These are phyloP conservation scores for Amanita pseudoporphyria DNA, from an alignment of 768 basidiomycete genomes.

Conservation along the genomic window DNA sequence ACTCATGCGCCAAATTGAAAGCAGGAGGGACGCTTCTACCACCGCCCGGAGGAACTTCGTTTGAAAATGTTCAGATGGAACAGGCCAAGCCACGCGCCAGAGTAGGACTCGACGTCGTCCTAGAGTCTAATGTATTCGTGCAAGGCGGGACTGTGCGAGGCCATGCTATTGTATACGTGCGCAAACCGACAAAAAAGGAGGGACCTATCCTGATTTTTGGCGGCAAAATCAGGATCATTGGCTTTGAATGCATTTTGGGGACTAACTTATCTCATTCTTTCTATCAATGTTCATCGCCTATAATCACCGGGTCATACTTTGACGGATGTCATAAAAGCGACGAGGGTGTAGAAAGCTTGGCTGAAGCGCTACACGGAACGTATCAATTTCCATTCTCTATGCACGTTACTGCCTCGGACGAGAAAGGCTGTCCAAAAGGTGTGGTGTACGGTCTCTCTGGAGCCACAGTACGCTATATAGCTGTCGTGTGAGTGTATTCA, in stretches of 20 bases:
- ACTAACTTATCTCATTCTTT: slow-evolving; percentile 65
- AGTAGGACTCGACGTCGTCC: slow-evolving; percentile 74
- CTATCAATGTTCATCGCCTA: slow-evolving; percentile 58
- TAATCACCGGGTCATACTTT: slow-evolving; percentile 40
- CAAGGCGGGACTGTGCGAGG: slow-evolving; percentile 74
- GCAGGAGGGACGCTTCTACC: slow-evolving; percentile 38
- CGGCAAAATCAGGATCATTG: slow-evolving; percentile 74
- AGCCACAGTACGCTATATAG: slow-evolving; percentile 67
- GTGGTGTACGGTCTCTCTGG: slow-evolving; percentile 43
- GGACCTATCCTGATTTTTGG: slow-evolving; percentile 54
- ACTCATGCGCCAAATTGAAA: slow-evolving; percentile 46
- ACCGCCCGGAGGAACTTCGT: slow-evolving; percentile 22
- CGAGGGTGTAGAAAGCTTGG: slow-evolving; percentile 53
- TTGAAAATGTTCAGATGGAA: slow-evolving; percentile 33
- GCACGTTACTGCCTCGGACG: slow-evolving; percentile 46
- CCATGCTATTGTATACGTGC: slow-evolving; percentile 54
- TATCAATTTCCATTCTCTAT: slow-evolving; percentile 69
- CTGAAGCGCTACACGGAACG: slow-evolving; percentile 50
- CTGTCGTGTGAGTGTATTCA: slow-evolving; percentile 51
- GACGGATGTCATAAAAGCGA: slow-evolving; percentile 33
- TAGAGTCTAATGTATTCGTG: slow-evolving; percentile 66
- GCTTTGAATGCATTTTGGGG: slow-evolving; percentile 66
- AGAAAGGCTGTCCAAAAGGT: slow-evolving; percentile 51
- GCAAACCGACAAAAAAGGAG: slow-evolving; percentile 43
- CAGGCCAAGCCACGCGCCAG: slow-evolving; percentile 66